Percentiles rank a stretch among this genome's conserved stretches.
Evolutionary conservation across 129 eudicot genomes (phyloP).

Genomic region (Flaveria bidentis): DNA sequence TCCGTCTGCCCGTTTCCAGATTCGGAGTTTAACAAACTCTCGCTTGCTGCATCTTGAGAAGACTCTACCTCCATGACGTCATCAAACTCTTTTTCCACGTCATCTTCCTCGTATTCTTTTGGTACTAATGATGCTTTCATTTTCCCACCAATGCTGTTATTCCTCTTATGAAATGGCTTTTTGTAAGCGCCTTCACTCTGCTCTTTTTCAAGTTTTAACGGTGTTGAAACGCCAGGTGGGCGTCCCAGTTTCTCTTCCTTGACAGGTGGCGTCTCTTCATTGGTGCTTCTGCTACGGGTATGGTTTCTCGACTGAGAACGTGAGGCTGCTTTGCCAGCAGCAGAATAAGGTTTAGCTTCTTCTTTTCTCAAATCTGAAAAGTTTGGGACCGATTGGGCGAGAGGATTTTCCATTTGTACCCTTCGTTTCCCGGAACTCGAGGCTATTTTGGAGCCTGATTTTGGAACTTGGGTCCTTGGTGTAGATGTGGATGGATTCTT

Average conservation of each 20-base stretch:
- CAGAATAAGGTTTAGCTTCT: constrained; percentile 77
- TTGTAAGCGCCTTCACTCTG: constrained; percentile 29
- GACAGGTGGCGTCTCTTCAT: constrained; percentile 56
- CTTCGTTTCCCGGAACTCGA: constrained; percentile 64
- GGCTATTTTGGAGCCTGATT: constrained; percentile 47
- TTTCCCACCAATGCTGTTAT: constrained; percentile 51
- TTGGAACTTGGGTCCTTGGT: constrained; percentile 61
- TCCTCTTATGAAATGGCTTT: constrained; percentile 53
- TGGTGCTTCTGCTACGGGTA: constrained; percentile 70
- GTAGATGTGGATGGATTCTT: constrained; percentile 56
- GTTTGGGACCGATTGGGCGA: constrained; percentile 86
- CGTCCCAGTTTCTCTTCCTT: constrained; percentile 74
- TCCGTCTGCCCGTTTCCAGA: constrained; percentile 53
- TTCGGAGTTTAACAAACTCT: constrained; percentile 52
- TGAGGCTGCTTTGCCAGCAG: constrained; percentile 48
- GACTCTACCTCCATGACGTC: constrained; percentile 39
- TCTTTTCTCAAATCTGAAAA: constrained; percentile 90
- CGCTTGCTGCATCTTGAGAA: constrained; percentile 36
- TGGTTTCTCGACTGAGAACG: constrained; percentile 71
- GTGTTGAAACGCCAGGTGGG: constrained; percentile 41
- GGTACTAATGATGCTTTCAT: constrained; percentile 47
- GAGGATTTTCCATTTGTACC: constrained; percentile 76
- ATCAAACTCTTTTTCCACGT: constrained; percentile 55
- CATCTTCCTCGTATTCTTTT: constrained; percentile 42
- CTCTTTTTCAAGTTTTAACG: constrained; percentile 35